Percentiles rank a stretch among this genome's conserved stretches.
Conservation (phyloP, 1,139 yeast species). For the Yamadazyma epiphylla region DNA sequence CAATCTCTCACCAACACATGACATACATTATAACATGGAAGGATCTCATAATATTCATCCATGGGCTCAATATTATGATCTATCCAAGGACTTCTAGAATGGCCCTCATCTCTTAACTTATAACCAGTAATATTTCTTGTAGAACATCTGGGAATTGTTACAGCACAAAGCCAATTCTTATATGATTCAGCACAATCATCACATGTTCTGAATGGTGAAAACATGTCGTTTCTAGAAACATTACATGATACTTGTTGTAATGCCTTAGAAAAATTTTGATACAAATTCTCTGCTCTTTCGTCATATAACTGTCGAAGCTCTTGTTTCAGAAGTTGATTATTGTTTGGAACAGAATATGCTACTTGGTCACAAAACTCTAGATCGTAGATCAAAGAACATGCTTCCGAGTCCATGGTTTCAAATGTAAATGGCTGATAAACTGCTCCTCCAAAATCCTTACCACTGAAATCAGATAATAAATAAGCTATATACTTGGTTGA, state of each 20-base stretch:
- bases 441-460: slow-evolving; percentile 56
- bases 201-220: slow-evolving; percentile 73
- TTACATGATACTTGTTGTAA: slow-evolving; percentile 78
- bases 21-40: slow-evolving; percentile 86
- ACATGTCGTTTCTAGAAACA: slow-evolving; percentile 61
- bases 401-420: slow-evolving; percentile 50
- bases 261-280: slow-evolving; percentile 68
- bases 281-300: slow-evolving; percentile 51
- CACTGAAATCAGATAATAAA: slow-evolving; percentile 49
- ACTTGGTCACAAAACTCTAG: slow-evolving; percentile 75
- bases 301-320: slow-evolving; percentile 52
- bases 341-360: slow-evolving; percentile 83
- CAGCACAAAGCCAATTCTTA: slow-evolving; percentile 86
- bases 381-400: slow-evolving; percentile 73
- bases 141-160: slow-evolving; percentile 85
- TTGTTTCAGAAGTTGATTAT: slow-evolving; percentile 14
- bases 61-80: slow-evolving; percentile 58
- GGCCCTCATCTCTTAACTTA: slow-evolving; percentile 41
- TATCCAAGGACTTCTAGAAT: slow-evolving; percentile 61
- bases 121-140: slow-evolving; percentile 46
- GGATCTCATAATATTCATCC: slow-evolving; percentile 63
- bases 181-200: slow-evolving; percentile 69
- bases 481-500: slow-evolving; percentile 67
- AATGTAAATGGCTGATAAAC: slow-evolving; percentile 59
- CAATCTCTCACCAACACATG: slow-evolving; percentile 77